Evolutionary conservation across 768 basidiomycete genomes (phyloP), one percentile per base, ranked within the genome.

Genomic region (Tulasnella sp.): DNA sequence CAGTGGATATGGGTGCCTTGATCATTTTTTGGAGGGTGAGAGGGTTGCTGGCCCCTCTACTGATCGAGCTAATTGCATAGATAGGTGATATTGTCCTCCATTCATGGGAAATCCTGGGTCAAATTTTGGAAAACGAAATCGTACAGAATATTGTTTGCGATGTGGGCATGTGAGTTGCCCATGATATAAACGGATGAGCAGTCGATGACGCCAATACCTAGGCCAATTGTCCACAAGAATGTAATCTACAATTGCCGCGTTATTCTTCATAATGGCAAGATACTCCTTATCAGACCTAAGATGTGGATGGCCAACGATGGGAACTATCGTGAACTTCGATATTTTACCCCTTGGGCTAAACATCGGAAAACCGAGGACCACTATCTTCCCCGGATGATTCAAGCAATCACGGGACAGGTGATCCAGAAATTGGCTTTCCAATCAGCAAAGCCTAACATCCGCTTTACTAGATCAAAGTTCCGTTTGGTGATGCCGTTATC

Each of bases 241-340:
- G 90, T 91, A 41, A 92, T 83, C 57, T 98, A 96, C 69, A 99
- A 99, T 62, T 95, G 90, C 64, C 82, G 95, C 16, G 72, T 98
- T 31, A 81, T 98, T 63, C 77, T 92, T 37, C 76, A 89, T 61
- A 73, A 91, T 66, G 73, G 78, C 49, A 76, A 87, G 67, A 91
- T 99, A 54, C 67, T 96, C 1, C 78, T 96, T 56, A 98, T 99
- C 57, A 79, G 95, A 20, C 95, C 95, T 0, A 99, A 98, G 70
- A 92, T 99, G 92, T 99, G 95, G 95, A 72, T 99, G 39, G 95
- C 95, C 1, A 98, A 98, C 62, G 90, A 95, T 60, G 95, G 95
- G 3, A 98, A 98, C 62, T 99, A 99, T 64, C 83, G 95, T 58
- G 71, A 73, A 66, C 69, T 83, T 60, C 69, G 84, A 12, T 87